A percentile compares a stretch with the other conserved stretches of the same genome.
Evolutionary conservation across 177 flowering plant genomes (phyloP).

Genomic region (Vitis hybrid): DNA sequence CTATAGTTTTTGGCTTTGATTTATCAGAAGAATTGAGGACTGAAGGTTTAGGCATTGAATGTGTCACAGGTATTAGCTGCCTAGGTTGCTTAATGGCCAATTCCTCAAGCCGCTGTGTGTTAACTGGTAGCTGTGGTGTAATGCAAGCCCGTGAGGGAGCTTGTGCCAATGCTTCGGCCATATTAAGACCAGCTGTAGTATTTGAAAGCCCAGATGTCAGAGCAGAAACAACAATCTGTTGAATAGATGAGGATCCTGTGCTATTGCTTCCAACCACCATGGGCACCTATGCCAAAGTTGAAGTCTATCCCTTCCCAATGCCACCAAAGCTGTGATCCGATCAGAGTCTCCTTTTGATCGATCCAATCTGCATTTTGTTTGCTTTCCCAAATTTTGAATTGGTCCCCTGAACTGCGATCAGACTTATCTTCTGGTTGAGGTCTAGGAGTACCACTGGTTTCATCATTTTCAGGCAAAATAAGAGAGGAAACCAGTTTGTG

Average conservation of each 20-base stretch:
- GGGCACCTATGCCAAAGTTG: no score
- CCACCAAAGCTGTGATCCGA: no score
- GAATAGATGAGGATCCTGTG: constrained; percentile 28
- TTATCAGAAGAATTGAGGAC: constrained; percentile 16
- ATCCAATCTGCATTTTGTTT: no score
- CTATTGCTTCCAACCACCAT: constrained; percentile 39
- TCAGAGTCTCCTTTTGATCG: no score
- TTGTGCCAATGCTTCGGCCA: constrained; percentile 91
- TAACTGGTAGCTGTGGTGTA: constrained; percentile 65
- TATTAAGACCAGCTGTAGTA: constrained; percentile 58
- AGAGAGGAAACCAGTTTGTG: no score
- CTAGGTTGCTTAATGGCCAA: constrained; percentile 74
- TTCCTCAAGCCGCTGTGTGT: constrained; percentile 83
- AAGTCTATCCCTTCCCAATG: no score
- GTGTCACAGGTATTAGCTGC: constrained; percentile 82
- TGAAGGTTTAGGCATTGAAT: constrained; percentile 64
- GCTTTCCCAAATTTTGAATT: no score
- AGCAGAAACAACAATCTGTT: constrained; percentile 30
- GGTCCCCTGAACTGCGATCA: no score
- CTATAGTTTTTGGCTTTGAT: no score
- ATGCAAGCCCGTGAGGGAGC: constrained; percentile 58
- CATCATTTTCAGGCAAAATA: no score
- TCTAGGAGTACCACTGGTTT: no score
- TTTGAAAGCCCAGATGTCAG: constrained; percentile 31
- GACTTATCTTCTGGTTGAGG: no score